Percentiles rank a stretch among this genome's conserved stretches.
phyloP scores from a whole-genome alignment of 306 rosid genomes.

The Malus orientalis region DNA sequence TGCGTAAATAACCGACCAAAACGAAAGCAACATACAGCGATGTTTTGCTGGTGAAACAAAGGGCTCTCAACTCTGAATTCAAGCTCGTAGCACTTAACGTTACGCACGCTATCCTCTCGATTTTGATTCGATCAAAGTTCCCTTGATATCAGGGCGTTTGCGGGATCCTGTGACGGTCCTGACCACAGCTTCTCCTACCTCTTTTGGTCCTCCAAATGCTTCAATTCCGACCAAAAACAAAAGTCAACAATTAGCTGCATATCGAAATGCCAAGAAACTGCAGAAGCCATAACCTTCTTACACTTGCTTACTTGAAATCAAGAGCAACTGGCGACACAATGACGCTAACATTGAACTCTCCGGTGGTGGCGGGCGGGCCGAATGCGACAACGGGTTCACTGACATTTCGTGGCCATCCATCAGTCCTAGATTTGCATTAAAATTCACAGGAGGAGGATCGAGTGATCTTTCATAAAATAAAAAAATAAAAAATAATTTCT shows the following conservation, averaged over 20 bases:
- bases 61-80: conserved; percentile 80
- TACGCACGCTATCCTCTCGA: conserved; percentile 46
- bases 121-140: conserved; percentile 48
- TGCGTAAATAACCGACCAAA: conserved; percentile 62
- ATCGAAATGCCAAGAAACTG: background rate
- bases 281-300: background rate
- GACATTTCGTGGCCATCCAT: conserved; percentile 34
- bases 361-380: conserved; percentile 80
- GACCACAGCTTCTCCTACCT: conserved; percentile 77
- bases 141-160: conserved; percentile 51
- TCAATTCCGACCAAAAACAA: conserved; percentile 53
- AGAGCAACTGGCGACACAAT: conserved; percentile 67
- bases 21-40: conserved; percentile 61
- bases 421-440: conserved; percentile 3
- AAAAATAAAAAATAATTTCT: conserved; percentile 10
- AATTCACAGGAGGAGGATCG: conserved; percentile 62
- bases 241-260: background rate
- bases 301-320: conserved; percentile 63
- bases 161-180: conserved; percentile 53
- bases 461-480: conserved; percentile 22
- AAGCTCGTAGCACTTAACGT: conserved; percentile 53
- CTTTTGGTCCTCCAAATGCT: conserved; percentile 78
- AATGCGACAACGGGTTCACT: conserved; percentile 71
- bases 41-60: conserved; percentile 53
- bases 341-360: conserved; percentile 89